These are phyloP conservation scores for Suhomyces canberraensis DNA, from an alignment of 805 yeast genomes.

Conservation along the genomic window DNA sequence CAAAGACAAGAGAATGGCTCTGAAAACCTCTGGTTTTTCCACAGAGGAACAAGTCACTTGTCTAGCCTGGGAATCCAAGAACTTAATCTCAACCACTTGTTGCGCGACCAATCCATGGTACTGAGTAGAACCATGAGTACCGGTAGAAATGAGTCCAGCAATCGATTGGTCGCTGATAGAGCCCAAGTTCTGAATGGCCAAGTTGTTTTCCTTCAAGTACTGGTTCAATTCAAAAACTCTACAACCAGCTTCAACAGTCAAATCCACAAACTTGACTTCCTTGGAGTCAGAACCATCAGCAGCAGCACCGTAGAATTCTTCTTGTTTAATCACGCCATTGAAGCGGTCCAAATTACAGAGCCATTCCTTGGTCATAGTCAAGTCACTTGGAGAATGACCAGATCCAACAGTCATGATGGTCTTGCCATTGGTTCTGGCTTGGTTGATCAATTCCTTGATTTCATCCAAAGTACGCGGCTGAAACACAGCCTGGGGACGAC, in stretches of 20 bases:
- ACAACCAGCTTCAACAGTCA: constrained; percentile 93
- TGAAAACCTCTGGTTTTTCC: constrained; percentile 63
- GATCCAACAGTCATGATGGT: constrained; percentile 86
- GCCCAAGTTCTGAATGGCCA: constrained; percentile 88
- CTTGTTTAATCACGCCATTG: constrained; percentile 48
- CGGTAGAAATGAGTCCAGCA: constrained; percentile 95
- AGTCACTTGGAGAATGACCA: constrained; percentile 91
- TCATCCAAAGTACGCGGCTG: constrained; percentile 76
- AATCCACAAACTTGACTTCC: constrained; percentile 71
- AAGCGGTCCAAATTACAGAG: constrained; percentile 79
- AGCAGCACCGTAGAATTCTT: constrained; percentile 44
- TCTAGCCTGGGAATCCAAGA: constrained; percentile 76
- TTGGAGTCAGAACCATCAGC: constrained; percentile 23
- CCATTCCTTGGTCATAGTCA: constrained; percentile 89
- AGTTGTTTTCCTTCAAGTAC: constrained; percentile 55
- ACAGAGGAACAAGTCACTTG: constrained; percentile 61
- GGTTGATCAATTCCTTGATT: constrained; percentile 59
- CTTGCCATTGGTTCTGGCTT: constrained; percentile 56
- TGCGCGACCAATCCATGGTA: constrained; percentile 88
- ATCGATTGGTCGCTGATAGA: constrained; percentile 90
- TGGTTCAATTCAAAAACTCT: constrained; percentile 73
- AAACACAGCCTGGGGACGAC: constrained; percentile 72
- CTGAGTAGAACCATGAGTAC: constrained; percentile 95
- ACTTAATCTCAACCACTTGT: constrained; percentile 74
- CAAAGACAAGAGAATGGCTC: constrained; percentile 78